Evolutionary conservation across 2,329 filamentous ascomycete genomes (phyloP).

Genomic region (Pyricularia sp.): DNA sequence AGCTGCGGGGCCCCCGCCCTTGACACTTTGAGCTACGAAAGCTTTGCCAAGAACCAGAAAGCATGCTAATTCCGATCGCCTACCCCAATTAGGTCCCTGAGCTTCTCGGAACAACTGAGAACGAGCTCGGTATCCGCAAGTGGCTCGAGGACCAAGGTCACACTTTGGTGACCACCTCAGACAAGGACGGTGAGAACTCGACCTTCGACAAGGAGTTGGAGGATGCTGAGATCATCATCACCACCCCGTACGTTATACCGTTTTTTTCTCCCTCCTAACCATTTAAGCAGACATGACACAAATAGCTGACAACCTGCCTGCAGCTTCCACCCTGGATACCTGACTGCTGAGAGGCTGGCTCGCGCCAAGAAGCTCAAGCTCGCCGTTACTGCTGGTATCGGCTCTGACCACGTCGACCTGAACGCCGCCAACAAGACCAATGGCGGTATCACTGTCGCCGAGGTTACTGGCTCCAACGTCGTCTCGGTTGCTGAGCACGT

Average conservation of each 20-base stretch:
- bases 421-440: slow-evolving; percentile 97
- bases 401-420: slow-evolving; percentile 95
- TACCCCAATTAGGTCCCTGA: slow-evolving; percentile 48
- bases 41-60: not conserved
- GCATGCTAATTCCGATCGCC: slow-evolving; percentile 2
- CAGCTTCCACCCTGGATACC: slow-evolving; percentile 96
- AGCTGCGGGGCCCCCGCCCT: not conserved
- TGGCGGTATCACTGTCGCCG: slow-evolving; percentile 89
- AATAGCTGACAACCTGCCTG: not conserved
- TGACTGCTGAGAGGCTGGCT: slow-evolving; percentile 87
- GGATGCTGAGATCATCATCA: slow-evolving; percentile 97
- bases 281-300: not conserved
- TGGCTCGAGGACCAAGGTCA: slow-evolving; percentile 97
- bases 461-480: slow-evolving; percentile 97
- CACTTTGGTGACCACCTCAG: slow-evolving; percentile 90
- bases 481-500: slow-evolving; percentile 98
- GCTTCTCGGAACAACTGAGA: slow-evolving; percentile 91
- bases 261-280: not conserved
- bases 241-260: slow-evolving; percentile 59
- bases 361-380: slow-evolving; percentile 99
- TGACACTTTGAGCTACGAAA: not conserved
- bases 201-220: slow-evolving; percentile 91
- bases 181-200: slow-evolving; percentile 90
- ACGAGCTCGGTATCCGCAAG: slow-evolving; percentile 92
- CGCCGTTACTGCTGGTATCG: slow-evolving; percentile 92